Percentiles rank a stretch among this genome's conserved stretches.
phyloP scores from a whole-genome alignment of 305 asterid genomes.

The Fraxinus sp. region DNA sequence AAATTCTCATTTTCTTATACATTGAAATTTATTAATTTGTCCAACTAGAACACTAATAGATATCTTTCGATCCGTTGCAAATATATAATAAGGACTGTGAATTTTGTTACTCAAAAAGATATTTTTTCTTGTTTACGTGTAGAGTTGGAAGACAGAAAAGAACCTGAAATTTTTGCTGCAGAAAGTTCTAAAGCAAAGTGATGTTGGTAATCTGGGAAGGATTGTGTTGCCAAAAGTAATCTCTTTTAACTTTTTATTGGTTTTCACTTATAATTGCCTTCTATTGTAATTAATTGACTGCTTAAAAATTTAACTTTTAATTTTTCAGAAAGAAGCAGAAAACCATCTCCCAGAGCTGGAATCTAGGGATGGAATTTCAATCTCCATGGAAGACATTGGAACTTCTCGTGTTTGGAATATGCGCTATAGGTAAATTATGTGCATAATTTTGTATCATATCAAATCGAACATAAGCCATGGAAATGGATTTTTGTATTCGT shows the following conservation, averaged over 20 bases:
- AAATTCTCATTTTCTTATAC: neutral
- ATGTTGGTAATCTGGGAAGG: conserved; percentile 91
- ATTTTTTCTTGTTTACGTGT: neutral
- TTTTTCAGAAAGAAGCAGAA: conserved; percentile 87
- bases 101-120: neutral
- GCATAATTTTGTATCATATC: neutral
- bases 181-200: conserved; percentile 97
- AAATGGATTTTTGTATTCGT: neutral
- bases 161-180: conserved; percentile 85
- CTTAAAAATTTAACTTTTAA: neutral
- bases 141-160: conserved; percentile 73
- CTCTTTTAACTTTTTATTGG: neutral
- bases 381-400: conserved; percentile 93
- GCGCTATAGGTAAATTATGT: conserved; percentile 65
- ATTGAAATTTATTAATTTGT: neutral
- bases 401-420: conserved; percentile 85
- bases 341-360: conserved; percentile 86
- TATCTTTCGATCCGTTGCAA: neutral
- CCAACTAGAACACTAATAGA: neutral
- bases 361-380: conserved; percentile 86
- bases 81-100: neutral
- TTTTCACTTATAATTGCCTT: neutral
- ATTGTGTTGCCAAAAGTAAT: conserved; percentile 91
- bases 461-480: neutral
- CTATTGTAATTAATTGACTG: conserved; percentile 1